phyloP scores from a whole-genome alignment of 345 rosid species.

The Aquilaria malaccensis region DNA sequence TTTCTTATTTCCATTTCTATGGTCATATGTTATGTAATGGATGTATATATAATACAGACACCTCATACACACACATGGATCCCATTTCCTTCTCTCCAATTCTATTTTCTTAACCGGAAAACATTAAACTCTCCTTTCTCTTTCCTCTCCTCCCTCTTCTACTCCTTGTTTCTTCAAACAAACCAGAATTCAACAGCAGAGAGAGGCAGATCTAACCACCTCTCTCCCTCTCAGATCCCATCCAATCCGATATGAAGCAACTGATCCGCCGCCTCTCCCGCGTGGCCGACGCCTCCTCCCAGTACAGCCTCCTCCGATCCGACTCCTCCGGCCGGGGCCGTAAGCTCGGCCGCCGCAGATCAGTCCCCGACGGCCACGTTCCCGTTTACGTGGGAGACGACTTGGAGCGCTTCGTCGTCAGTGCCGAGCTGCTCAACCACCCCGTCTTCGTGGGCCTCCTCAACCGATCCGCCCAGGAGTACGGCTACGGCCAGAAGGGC shows the following conservation, averaged over 20 bases:
- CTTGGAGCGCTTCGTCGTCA: slow-evolving; percentile 83
- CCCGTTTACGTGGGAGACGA: slow-evolving; percentile 94
- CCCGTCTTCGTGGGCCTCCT: slow-evolving; percentile 70
- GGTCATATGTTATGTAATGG: no score
- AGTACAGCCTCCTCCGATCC: slow-evolving; percentile 69
- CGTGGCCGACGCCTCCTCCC: slow-evolving; percentile 67
- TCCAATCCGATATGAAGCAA: slow-evolving; percentile 45
- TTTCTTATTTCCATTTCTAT: no score
- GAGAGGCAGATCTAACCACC: no score
- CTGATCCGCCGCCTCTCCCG: slow-evolving; percentile 84
- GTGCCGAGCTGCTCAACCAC: slow-evolving; percentile 82
- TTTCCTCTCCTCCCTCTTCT: slow-evolving; percentile 9
- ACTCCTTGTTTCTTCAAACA: slow-evolving; percentile 3
- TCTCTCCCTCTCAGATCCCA: not conserved
- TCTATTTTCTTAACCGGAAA: no score
- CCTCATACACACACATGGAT: no score
- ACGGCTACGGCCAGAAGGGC: slow-evolving; percentile 92
- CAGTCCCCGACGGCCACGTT: slow-evolving; percentile 77
- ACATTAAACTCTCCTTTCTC: not conserved
- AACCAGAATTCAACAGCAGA: no score
- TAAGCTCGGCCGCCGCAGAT: slow-evolving; percentile 16
- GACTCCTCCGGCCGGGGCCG: slow-evolving; percentile 25
- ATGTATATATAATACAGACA: no score
- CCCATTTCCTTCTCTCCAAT: no score
- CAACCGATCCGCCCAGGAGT: slow-evolving; percentile 83